These are phyloP conservation scores for Comarum palustre DNA, from an alignment of 306 rosid species.

Conservation along the genomic window DNA sequence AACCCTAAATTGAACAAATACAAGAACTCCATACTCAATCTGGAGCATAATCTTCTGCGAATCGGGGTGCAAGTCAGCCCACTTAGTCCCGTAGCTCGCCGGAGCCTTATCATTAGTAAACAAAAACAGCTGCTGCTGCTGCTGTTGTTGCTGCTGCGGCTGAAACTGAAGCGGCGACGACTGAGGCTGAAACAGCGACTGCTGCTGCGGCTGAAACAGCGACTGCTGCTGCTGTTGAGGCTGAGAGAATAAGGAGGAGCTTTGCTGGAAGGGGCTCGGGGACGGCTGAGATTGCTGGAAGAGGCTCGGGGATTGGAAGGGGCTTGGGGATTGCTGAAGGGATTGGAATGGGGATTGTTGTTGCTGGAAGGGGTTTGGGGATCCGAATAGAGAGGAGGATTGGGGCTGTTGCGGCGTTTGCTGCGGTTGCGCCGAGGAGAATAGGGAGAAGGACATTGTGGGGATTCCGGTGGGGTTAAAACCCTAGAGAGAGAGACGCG, in stretches of 20 bases:
- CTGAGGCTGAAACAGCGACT: slow-evolving; percentile 23
- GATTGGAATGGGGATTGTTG: too few relatives aligned
- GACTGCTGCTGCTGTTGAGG: slow-evolving; percentile 29
- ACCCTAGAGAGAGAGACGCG: slow-evolving; percentile 60
- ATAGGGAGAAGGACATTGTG: slow-evolving; percentile 71
- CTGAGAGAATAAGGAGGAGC: slow-evolving; percentile 35
- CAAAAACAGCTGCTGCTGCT: slow-evolving; percentile 47
- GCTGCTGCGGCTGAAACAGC: slow-evolving; percentile 29
- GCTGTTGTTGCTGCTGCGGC: slow-evolving; percentile 32
- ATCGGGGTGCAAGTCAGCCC: slow-evolving; percentile 93
- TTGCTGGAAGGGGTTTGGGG: slow-evolving; percentile 32
- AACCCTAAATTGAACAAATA: background rate
- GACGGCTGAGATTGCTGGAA: slow-evolving; percentile 33
- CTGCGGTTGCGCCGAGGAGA: slow-evolving; percentile 61
- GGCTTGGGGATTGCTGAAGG: slow-evolving; percentile 22
- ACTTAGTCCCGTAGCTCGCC: slow-evolving; percentile 77
- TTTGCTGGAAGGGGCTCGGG: slow-evolving; percentile 41
- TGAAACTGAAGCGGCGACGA: slow-evolving; percentile 22
- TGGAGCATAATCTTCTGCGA: slow-evolving; percentile 85
- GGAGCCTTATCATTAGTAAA: slow-evolving; percentile 75
- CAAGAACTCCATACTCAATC: slow-evolving; percentile 59
- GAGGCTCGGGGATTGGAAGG: slow-evolving; percentile 25
- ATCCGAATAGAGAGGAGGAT: slow-evolving; percentile 20
- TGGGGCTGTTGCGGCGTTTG: slow-evolving; percentile 36
- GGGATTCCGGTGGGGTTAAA: slow-evolving; percentile 24